Evolutionary conservation across 2,329 filamentous ascomycete genomes (phyloP).

Genomic region (Cryoendolithus antarcticus): DNA sequence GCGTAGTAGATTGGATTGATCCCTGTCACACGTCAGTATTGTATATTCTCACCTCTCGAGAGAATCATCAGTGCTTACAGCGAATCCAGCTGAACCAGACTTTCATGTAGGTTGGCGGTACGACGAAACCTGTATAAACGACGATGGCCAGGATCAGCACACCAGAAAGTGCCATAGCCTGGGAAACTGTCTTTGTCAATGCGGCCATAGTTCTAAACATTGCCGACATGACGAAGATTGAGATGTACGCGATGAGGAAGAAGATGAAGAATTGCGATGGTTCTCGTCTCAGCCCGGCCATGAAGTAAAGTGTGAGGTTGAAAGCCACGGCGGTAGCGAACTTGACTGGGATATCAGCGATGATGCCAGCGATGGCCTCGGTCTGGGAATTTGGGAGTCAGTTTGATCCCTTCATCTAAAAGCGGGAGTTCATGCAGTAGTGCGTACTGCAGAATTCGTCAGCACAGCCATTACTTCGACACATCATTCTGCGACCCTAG

Average conservation of each 20-base stretch:
- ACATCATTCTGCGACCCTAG: no score
- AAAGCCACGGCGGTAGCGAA: conserved; percentile 39
- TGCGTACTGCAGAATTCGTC: no score
- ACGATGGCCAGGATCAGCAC: conserved; percentile 44
- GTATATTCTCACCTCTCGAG: not conserved
- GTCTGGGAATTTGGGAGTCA: conserved; percentile 6
- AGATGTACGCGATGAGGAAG: conserved; percentile 48
- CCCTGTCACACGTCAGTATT: not conserved
- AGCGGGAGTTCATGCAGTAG: not conserved
- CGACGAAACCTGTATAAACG: conserved; percentile 46
- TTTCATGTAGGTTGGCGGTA: conserved; percentile 26
- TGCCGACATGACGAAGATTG: conserved; percentile 42
- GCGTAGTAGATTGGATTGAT: conserved; percentile 51
- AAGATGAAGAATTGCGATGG: conserved; percentile 48
- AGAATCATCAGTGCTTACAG: not conserved
- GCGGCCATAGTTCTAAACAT: conserved; percentile 50
- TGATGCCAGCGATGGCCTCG: conserved; percentile 43
- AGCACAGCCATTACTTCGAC: no score
- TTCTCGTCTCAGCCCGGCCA: conserved; percentile 33
- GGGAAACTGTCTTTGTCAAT: conserved; percentile 58
- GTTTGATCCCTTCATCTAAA: no score
- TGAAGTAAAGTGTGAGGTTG: conserved; percentile 48
- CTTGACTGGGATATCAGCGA: conserved; percentile 47
- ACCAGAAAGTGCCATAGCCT: conserved; percentile 47
- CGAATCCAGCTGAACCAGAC: conserved; percentile 57